Base-by-base conservation (phyloP, 345 rosid genomes). In the Salix koriyanagi region DNA sequence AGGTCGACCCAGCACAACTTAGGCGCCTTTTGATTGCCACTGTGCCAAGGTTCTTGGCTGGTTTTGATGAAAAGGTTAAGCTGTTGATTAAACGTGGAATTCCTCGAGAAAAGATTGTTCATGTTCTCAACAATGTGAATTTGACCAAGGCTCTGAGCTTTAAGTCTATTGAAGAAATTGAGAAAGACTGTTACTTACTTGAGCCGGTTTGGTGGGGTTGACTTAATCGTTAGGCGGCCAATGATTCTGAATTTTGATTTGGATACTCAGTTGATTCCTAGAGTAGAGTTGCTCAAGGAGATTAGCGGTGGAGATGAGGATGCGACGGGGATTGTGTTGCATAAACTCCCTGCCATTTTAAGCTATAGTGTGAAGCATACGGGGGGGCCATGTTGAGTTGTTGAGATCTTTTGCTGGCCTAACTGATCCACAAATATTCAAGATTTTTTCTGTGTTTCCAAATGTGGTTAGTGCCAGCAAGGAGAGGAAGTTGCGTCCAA, bases 351-450 rank as follows among this genome's bases (percentile, higher is more conserved):
- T 10, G 85, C 88, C 2, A 82, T 90, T 54, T 67, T 86, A 81
- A 91, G 86, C 83, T 90, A 89, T 64, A 84, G 87, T 30, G 74
- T 81, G 65, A 85, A 85, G 23, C 97, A 94, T 77, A 69, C 83
- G 75, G 82, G 80, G 74, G 80, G 85, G 52, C 98, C 98, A 91
- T 48, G 85, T 84, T 3, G 87, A 89, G 86, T 81, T 88, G 28
- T 81, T 90, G 54, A 90, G 83, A 79, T 87, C 93, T 46, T 89
- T 82, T 83, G 93, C 86, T 41, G 96, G 98, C 58, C 81, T 92
- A 28, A 85, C 79, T 44, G 85, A 85, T 13, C 83, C 72, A 9
- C 88, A 90, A 85, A 83, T 92, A 80, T 92, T 92, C 84, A 88
- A 85, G 84, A 86, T 90, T 70, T 79, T 90, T 67, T 87, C 83